Evolutionary conservation across 2,329 filamentous ascomycete species (phyloP), one percentile per base, ranked within the genome.

Genomic region (Penicillium sp.): DNA sequence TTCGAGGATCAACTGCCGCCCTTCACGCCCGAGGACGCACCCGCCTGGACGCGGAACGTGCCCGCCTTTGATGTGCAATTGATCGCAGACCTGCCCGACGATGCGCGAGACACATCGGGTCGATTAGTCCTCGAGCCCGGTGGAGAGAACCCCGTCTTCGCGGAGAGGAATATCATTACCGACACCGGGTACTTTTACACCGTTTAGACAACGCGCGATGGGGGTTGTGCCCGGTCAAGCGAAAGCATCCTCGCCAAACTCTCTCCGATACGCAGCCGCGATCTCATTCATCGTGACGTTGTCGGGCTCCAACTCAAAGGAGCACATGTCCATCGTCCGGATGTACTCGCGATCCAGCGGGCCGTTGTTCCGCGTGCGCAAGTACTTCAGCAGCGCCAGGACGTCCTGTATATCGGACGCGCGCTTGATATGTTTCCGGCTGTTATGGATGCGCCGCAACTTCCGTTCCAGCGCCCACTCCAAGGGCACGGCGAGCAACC

Each of bases 391-490:
- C 44, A 65, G 42, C 5, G 59, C 58, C 16, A 64, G 25, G 5
- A 54, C 53, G 36, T 65, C 61, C 10, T 39, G 43, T 29, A 62
- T 48, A 43, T 65, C 62, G 4, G 50, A 42, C n/a, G 47, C 51
- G 7, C 46, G 43, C 36, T 60, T 62, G 2, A 51, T 35, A 10
- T 51, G 48, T 5, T 50, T 46, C 4, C 47, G 36, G 4, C 42
- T 48, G 14, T 45, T 39, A 37, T 62, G 52, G 29, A 64, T 59
- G 23, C 62, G 43, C 26, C 62, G 46, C 19, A 65, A 33, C 29
- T 65, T 65, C n/a, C 59, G 50, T 37, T 65, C 61, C 4, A 65
- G 45, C 1, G 60, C 59, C 62, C 62, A 64, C 36, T 65, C 55
- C 13, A 64, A 45, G n/a, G 62, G 60, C 4, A 53, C 59, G 3